Percentiles rank a stretch among this genome's conserved stretches.
phyloP scores from a whole-genome alignment of 176 grass and related monocot species.

The Paspalum notatum region DNA sequence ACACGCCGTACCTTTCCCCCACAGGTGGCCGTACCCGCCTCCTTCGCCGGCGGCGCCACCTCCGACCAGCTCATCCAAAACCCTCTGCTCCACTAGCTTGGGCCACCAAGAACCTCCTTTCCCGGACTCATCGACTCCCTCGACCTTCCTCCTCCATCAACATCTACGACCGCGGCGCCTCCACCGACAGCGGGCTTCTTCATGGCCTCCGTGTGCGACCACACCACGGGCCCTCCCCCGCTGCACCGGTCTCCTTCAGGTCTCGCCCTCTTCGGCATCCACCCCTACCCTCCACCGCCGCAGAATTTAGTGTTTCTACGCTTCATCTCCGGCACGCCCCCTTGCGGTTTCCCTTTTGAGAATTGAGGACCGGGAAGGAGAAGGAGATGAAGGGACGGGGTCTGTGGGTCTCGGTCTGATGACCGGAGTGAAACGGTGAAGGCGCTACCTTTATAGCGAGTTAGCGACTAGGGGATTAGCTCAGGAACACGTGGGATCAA shows the following conservation, averaged over 20 bases:
- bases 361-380: not conserved
- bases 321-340: slow-evolving; percentile 35
- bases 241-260: slow-evolving; percentile 11
- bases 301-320: not conserved
- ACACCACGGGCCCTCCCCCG: slow-evolving; percentile 25
- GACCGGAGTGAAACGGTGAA: not conserved
- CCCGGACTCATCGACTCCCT: not conserved
- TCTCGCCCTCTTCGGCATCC: slow-evolving; percentile 8
- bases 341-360: slow-evolving; percentile 2
- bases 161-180: not conserved
- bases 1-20: not conserved
- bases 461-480: not conserved
- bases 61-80: slow-evolving; percentile 24
- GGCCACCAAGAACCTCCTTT: not conserved
- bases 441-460: not conserved
- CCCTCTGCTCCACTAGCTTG: not conserved
- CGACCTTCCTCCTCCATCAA: not conserved
- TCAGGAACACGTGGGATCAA: not conserved
- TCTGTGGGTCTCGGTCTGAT: not conserved
- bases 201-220: slow-evolving; percentile 52
- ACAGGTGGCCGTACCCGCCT: not conserved
- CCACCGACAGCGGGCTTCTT: not conserved
- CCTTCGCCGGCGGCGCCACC: not conserved
- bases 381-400: not conserved
- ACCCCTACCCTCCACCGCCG: not conserved